Conservation (phyloP, 371 early-diverging fungal genomes). For the Massospora cicadina region DNA sequence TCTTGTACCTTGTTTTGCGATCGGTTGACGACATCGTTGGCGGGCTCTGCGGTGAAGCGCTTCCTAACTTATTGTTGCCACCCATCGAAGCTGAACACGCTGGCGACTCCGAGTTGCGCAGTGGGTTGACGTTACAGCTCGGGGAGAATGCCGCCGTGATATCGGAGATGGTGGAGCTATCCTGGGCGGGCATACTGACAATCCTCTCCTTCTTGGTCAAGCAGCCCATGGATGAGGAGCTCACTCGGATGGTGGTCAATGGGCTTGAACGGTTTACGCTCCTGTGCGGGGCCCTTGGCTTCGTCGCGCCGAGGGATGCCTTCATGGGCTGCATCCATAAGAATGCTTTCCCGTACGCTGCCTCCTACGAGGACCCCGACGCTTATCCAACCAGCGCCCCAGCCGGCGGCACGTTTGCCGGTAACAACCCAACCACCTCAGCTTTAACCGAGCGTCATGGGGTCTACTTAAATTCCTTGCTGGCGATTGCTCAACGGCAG, state of each 20-base stretch:
- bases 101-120: background rate
- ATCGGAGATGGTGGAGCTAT: constrained; percentile 45
- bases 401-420: background rate
- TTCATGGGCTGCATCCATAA: constrained; percentile 71
- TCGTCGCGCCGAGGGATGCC: constrained; percentile 64
- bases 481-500: constrained; percentile 54
- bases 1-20: constrained; percentile 53
- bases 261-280: constrained; percentile 60
- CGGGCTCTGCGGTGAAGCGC: constrained; percentile 22
- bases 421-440: constrained; percentile 5
- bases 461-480: constrained; percentile 49
- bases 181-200: constrained; percentile 72
- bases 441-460: constrained; percentile 57
- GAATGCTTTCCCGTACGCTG: constrained; percentile 37
- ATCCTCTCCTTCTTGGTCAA: constrained; percentile 58
- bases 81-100: too few species aligned
- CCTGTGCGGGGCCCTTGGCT: constrained; percentile 64
- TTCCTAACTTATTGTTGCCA: background rate
- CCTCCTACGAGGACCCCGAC: constrained; percentile 11
- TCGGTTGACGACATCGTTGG: constrained; percentile 52
- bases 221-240: constrained; percentile 60
- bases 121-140: constrained; percentile 12
- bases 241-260: constrained; percentile 53
- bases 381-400: background rate
- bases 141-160: constrained; percentile 16